Evolutionary conservation across 805 yeast species (phyloP).

Genomic region (Starmerella apicola): DNA sequence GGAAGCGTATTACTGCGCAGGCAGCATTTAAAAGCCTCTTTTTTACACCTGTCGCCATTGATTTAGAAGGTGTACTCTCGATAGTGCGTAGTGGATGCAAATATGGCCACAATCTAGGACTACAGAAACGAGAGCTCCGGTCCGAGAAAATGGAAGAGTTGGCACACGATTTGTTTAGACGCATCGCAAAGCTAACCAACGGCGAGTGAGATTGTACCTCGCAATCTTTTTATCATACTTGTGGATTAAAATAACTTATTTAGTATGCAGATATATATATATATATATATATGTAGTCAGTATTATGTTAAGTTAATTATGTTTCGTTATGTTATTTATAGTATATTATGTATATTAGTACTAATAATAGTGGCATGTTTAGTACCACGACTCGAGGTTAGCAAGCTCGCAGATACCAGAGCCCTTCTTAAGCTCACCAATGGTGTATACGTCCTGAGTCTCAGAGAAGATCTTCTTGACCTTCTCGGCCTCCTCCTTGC

Average conservation of each 20-base stretch:
- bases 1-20: conserved; percentile 48
- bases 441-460: conserved; percentile 63
- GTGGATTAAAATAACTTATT: too few species aligned
- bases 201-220: too few species aligned
- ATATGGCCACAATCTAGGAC: conserved; percentile 68
- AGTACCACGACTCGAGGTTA: conserved; percentile 28
- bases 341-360: too few species aligned
- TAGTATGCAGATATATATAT: too few species aligned
- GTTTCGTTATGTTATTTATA: too few species aligned
- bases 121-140: conserved; percentile 25
- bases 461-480: conserved; percentile 41
- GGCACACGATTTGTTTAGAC: neutral
- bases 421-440: conserved; percentile 47
- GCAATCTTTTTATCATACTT: too few species aligned
- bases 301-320: too few species aligned
- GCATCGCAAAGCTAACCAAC: neutral
- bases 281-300: too few species aligned
- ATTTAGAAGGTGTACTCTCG: conserved; percentile 31
- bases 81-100: conserved; percentile 60
- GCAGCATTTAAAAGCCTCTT: conserved; percentile 56
- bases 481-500: conserved; percentile 50
- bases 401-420: conserved; percentile 29
- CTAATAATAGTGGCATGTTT: too few species aligned
- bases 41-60: conserved; percentile 61
- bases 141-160: neutral